Conservation (phyloP, 202 grass and related monocot species). For the Saccharum hybrid region DNA sequence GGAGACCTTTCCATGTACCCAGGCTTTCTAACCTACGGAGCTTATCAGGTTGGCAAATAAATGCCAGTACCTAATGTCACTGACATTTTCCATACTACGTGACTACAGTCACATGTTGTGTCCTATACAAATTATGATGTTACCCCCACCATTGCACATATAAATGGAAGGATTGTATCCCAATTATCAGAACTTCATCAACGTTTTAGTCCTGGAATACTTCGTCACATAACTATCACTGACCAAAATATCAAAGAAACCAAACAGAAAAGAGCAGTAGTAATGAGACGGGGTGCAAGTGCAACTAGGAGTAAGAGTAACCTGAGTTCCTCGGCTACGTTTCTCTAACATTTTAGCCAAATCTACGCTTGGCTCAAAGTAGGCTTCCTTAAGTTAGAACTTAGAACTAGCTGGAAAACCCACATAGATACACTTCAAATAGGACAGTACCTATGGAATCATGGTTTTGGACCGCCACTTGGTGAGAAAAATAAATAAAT, state of each 20-base stretch:
- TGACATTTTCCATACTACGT: constrained; percentile 27
- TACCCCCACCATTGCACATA: constrained; percentile 27
- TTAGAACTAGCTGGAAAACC: not conserved
- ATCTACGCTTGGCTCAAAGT: not conserved
- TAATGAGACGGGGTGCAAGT: not conserved
- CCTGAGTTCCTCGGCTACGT: not conserved
- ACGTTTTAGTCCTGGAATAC: not conserved
- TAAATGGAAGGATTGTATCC: constrained; percentile 27
- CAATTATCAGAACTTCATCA: not conserved
- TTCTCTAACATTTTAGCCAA: constrained; percentile 17
- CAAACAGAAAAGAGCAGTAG: not conserved
- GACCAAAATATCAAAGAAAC: not conserved
- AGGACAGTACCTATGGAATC: not conserved
- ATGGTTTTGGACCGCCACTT: not conserved
- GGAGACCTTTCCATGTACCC: not conserved
- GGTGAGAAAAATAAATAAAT: not conserved
- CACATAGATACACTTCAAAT: not conserved
- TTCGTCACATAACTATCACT: constrained; percentile 2
- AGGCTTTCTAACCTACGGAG: not conserved
- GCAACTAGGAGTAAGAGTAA: not conserved
- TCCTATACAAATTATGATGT: constrained; percentile 29
- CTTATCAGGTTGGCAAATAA: not conserved
- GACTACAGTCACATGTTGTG: constrained; percentile 23
- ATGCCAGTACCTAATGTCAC: constrained; percentile 32
- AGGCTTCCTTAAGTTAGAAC: not conserved